phyloP scores from a whole-genome alignment of 768 basidiomycete genomes.

The Panellus pusillus region DNA sequence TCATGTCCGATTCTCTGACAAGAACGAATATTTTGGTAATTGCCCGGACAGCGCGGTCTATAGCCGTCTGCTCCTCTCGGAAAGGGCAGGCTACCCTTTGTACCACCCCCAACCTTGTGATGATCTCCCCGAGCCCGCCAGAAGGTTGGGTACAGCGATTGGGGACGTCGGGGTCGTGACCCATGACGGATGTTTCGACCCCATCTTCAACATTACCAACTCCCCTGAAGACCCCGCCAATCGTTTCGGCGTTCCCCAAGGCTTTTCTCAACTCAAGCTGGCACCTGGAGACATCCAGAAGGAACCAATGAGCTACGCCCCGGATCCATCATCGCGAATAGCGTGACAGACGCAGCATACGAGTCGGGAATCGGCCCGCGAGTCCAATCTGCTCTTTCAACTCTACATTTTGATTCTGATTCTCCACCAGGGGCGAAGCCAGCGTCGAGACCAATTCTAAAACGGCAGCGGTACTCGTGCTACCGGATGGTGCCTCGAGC shows the following conservation, averaged over 20 bases:
- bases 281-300: background rate
- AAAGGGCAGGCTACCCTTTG: too few relatives aligned
- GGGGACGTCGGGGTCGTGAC: background rate
- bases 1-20: too few relatives aligned
- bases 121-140: background rate
- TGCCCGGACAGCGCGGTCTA: too few relatives aligned
- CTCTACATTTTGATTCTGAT: too few relatives aligned
- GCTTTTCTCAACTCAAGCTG: background rate
- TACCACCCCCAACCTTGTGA: background rate
- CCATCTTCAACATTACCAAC: background rate
- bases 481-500: background rate
- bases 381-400: too few relatives aligned
- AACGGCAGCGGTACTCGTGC: background rate
- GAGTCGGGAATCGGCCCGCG: too few relatives aligned
- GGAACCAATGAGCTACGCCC: background rate
- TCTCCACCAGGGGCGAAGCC: background rate
- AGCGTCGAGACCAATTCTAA: background rate
- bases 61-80: too few relatives aligned
- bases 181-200: background rate
- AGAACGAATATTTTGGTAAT: too few relatives aligned
- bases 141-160: background rate
- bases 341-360: too few relatives aligned
- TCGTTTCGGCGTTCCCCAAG: conserved; percentile 1
- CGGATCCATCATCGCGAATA: background rate
- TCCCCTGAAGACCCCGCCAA: background rate